These are phyloP conservation scores for Calonectria crousiana DNA, from an alignment of 2,329 filamentous ascomycete genomes.

Conservation along the genomic window DNA sequence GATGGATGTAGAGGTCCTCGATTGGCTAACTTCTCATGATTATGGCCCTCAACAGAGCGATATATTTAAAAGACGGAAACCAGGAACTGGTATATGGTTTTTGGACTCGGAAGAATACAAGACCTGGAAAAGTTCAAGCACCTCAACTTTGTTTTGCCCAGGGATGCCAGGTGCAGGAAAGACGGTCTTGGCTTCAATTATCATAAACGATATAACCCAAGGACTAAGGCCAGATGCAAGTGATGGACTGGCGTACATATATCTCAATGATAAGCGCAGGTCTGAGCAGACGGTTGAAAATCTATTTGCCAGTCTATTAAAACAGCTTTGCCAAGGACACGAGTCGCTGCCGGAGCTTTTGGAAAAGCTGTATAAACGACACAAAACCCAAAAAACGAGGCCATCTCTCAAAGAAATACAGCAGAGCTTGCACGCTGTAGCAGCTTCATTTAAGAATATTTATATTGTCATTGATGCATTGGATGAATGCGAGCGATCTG, in stretches of 20 bases:
- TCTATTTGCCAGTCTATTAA: neutral
- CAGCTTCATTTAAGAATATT: slow-evolving; percentile 13
- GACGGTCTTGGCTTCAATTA: neutral
- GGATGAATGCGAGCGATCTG: slow-evolving; percentile 32
- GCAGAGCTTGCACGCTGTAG: neutral
- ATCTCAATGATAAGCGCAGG: neutral
- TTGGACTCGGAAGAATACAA: slow-evolving; percentile 49
- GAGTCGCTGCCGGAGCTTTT: neutral
- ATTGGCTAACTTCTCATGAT: slow-evolving; percentile 42
- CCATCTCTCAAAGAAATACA: neutral
- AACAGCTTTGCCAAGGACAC: neutral
- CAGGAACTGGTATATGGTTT: slow-evolving; percentile 58
- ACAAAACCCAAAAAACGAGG: neutral
- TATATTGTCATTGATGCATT: slow-evolving; percentile 40
- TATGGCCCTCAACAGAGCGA: slow-evolving; percentile 54
- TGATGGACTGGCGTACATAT: neutral
- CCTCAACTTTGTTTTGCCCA: slow-evolving; percentile 53
- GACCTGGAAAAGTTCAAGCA: slow-evolving; percentile 41
- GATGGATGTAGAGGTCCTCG: neutral
- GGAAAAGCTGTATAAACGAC: neutral
- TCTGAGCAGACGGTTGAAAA: neutral
- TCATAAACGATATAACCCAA: neutral
- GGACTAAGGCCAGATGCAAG: neutral
- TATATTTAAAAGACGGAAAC: slow-evolving; percentile 47
- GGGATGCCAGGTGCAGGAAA: slow-evolving; percentile 34